Evolutionary conservation across 1,284 basidiomycete genomes (phyloP).

Genomic region (Somion occarium): DNA sequence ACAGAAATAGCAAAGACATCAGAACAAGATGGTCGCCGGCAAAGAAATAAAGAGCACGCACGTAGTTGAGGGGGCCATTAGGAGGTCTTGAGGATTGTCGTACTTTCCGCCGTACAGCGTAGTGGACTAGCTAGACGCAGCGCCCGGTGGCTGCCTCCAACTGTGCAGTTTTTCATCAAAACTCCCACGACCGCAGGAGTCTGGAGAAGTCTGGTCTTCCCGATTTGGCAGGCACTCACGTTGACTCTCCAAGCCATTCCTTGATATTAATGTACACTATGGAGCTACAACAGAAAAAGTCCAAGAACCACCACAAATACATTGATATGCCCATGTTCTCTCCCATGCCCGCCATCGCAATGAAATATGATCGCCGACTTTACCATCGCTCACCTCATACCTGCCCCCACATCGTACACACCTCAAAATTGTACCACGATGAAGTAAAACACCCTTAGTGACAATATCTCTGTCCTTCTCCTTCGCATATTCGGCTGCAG

Average conservation of each 20-base stretch:
- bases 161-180: slow-evolving; percentile 31
- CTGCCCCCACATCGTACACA: slow-evolving; percentile 62
- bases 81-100: slow-evolving; percentile 29
- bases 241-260: no score
- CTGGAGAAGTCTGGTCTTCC: not conserved
- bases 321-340: slow-evolving; percentile 49
- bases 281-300: slow-evolving; percentile 7
- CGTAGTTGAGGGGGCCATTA: slow-evolving; percentile 33
- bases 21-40: slow-evolving; percentile 3
- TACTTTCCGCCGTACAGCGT: slow-evolving; percentile 15
- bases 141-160: slow-evolving; percentile 21
- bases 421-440: slow-evolving; percentile 29
- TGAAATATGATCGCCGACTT: slow-evolving; percentile 30
- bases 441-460: slow-evolving; percentile 47
- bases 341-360: slow-evolving; percentile 59
- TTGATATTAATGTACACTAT: no score
- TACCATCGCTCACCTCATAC: slow-evolving; percentile 38
- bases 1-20: not conserved
- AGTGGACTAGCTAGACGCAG: slow-evolving; percentile 17
- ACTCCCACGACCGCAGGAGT: slow-evolving; percentile 20
- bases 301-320: slow-evolving; percentile 72
- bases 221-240: not conserved
- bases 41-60: slow-evolving; percentile 15
- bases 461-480: slow-evolving; percentile 54
- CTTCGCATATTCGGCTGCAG: slow-evolving; percentile 30